A percentile compares a stretch with the other conserved stretches of the same genome.
Evolutionary conservation across 2,329 filamentous ascomycete genomes (phyloP).

Genomic region (Claviceps humidiphila): DNA sequence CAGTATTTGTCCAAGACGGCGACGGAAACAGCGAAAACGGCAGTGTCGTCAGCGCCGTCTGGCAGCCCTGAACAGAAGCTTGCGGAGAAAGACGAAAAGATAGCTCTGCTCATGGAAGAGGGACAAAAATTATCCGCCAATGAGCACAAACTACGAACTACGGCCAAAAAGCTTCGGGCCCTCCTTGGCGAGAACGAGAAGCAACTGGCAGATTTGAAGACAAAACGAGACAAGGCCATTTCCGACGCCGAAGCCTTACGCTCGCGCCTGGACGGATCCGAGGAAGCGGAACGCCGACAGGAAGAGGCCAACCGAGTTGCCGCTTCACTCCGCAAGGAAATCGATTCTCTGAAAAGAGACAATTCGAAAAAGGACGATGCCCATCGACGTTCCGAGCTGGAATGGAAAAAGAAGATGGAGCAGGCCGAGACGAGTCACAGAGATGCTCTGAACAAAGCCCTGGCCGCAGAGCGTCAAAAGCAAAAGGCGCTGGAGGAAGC

Average conservation of each 20-base stretch:
- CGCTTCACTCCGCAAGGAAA: conserved; percentile 30
- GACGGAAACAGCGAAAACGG: conserved; percentile 59
- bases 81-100: conserved; percentile 80
- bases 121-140: conserved; percentile 76
- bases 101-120: conserved; percentile 81
- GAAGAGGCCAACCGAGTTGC: conserved; percentile 39
- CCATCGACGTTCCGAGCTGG: conserved; percentile 54
- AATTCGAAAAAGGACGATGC: conserved; percentile 47
- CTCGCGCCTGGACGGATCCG: conserved; percentile 33
- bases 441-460: conserved; percentile 51
- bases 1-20: conserved; percentile 76
- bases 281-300: conserved; percentile 42
- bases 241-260: conserved; percentile 34
- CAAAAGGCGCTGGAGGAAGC: conserved; percentile 42
- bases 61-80: conserved; percentile 65
- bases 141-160: conserved; percentile 71
- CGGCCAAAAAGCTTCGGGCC: conserved; percentile 67
- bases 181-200: conserved; percentile 55
- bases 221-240: conserved; percentile 44
- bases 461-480: conserved; percentile 52
- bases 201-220: conserved; percentile 44
- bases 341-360: conserved; percentile 31
- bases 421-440: conserved; percentile 51
- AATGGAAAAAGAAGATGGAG: conserved; percentile 54
- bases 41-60: conserved; percentile 45